Percentiles rank a stretch among this genome's conserved stretches.
Conservation (phyloP, 306 rosid species). For the Canavalia gladiata region DNA sequence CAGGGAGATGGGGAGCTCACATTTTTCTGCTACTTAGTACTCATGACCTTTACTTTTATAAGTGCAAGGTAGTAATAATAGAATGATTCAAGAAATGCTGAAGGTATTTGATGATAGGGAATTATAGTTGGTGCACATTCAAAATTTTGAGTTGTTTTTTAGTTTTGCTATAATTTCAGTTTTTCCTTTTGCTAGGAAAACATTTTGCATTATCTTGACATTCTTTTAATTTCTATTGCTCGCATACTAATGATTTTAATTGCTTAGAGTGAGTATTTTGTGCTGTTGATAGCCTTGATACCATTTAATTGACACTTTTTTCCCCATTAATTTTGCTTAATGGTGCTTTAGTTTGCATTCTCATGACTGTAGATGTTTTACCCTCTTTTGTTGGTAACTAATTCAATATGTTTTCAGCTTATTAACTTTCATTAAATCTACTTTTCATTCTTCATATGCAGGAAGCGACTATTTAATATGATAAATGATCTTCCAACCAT, state of each 20-base stretch:
- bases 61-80: background rate
- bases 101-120: background rate
- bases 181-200: background rate
- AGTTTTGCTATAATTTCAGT: background rate
- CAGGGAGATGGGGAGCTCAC: background rate
- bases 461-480: slow-evolving; percentile 82
- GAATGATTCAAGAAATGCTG: background rate
- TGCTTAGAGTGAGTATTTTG: background rate
- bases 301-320: no score
- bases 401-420: background rate
- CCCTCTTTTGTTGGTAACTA: background rate
- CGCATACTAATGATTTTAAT: background rate
- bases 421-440: background rate
- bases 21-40: background rate
- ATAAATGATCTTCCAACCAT: slow-evolving; percentile 90
- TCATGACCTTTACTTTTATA: background rate
- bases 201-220: background rate
- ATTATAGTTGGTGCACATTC: background rate
- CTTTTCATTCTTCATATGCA: slow-evolving; percentile 56
- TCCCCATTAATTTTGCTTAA: background rate
- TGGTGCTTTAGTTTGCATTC: background rate
- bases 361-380: slow-evolving; percentile 23
- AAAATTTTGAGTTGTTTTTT: background rate
- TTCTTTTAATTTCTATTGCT: background rate
- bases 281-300: no score